These are phyloP conservation scores for Trichophyton rubrum DNA, from an alignment of 2,329 filamentous ascomycete species.

Conservation along the genomic window DNA sequence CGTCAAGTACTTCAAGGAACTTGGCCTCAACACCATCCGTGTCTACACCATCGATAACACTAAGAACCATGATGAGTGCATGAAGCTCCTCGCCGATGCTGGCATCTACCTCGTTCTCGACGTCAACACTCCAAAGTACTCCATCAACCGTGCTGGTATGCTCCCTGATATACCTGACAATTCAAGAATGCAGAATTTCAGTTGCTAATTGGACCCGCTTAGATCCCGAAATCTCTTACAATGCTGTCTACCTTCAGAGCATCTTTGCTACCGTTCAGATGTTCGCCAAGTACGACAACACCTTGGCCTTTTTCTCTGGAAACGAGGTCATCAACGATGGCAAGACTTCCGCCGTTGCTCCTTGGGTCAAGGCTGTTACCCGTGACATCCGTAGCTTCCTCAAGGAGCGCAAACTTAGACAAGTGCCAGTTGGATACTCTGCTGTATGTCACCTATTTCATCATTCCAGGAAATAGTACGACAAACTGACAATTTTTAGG, in stretches of 20 bases:
- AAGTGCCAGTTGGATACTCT: constrained; percentile 62
- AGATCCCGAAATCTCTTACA: constrained; percentile 66
- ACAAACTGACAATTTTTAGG: constrained; percentile 25
- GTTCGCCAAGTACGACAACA: constrained; percentile 74
- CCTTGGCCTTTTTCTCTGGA: constrained; percentile 71
- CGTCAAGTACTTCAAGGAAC: constrained; percentile 65
- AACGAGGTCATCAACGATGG: constrained; percentile 68
- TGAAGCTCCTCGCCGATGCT: constrained; percentile 64
- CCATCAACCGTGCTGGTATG: constrained; percentile 55
- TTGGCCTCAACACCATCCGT: constrained; percentile 83
- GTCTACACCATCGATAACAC: constrained; percentile 90
- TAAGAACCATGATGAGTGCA: constrained; percentile 68
- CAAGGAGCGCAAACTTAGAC: constrained; percentile 47
- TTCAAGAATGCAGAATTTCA: not conserved
- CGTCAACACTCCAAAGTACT: constrained; percentile 84
- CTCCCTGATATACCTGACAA: not conserved
- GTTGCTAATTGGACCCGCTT: constrained; percentile 11
- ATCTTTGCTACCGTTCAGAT: constrained; percentile 80
- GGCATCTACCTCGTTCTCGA: constrained; percentile 88
- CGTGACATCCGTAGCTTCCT: constrained; percentile 66
- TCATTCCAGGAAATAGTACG: too few relatives aligned
- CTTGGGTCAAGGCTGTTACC: constrained; percentile 66
- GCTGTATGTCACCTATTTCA: constrained; percentile 25
- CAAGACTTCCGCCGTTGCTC: constrained; percentile 52
- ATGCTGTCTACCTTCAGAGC: constrained; percentile 69